Evolutionary conservation across 75 land plant genomes (phyloP).

Genomic region (Cupressus sempervirens): DNA sequence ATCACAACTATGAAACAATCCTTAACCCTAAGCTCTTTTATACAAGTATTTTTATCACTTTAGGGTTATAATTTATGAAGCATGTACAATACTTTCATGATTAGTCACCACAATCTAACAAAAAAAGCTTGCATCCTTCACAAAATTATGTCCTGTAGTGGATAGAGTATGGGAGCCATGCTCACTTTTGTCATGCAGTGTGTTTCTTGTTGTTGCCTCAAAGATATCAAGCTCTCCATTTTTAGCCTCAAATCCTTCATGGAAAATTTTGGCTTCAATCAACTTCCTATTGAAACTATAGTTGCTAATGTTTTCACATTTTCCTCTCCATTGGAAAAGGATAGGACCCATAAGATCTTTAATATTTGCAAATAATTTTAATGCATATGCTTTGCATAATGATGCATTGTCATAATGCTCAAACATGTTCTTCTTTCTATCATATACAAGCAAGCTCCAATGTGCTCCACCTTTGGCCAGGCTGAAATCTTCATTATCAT

Average conservation of each 20-base stretch:
- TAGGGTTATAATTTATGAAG: too few species aligned
- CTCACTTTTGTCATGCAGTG: conserved; percentile 45
- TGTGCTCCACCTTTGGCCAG: conserved; percentile 79
- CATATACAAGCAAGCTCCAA: conserved; percentile 84
- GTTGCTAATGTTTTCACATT: conserved; percentile 25
- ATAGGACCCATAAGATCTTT: conserved; percentile 32
- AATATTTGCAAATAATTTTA: conserved; percentile 37
- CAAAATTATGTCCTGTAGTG: conserved; percentile 43
- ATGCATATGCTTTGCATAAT: conserved; percentile 36
- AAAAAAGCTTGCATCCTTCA: conserved; percentile 26
- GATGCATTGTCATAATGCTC: conserved; percentile 83
- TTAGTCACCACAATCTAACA: too few species aligned
- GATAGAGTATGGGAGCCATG: conserved; percentile 77
- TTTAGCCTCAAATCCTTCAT: conserved; percentile 32
- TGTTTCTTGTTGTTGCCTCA: conserved; percentile 1
- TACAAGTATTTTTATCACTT: too few species aligned
- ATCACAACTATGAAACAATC: too few species aligned
- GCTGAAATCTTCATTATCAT: conserved; percentile 65
- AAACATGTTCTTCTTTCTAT: conserved; percentile 35
- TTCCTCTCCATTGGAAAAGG: conserved; percentile 64
- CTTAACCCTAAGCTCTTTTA: too few species aligned
- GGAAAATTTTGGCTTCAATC: conserved; percentile 50
- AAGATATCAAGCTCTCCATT: conserved; percentile 1
- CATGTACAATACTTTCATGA: too few species aligned
- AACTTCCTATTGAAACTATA: conserved; percentile 62